phyloP scores from a whole-genome alignment of 352 stramenopile genomes.

The Globisporangium canariense region DNA sequence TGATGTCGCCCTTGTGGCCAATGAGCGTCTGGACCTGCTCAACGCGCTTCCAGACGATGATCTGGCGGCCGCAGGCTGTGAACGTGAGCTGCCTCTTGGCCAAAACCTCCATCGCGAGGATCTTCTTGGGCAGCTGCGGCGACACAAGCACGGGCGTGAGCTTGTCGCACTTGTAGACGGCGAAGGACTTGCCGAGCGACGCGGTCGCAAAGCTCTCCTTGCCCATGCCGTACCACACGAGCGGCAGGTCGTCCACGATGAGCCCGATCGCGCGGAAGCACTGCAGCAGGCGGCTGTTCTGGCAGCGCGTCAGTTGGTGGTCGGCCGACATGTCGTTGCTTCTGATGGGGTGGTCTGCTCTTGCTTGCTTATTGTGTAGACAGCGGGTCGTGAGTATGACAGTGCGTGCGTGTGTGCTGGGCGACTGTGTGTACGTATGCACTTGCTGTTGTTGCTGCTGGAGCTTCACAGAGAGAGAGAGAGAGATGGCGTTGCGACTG shows the following conservation, averaged over 20 bases:
- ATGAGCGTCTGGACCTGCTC: slow-evolving; percentile 47
- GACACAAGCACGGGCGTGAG: slow-evolving; percentile 84
- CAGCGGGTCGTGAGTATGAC: background rate
- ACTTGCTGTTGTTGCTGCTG: background rate
- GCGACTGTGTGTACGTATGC: background rate
- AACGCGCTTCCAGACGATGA: slow-evolving; percentile 74
- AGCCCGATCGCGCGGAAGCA: slow-evolving; percentile 90
- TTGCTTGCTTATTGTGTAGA: background rate
- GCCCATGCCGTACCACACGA: slow-evolving; percentile 85
- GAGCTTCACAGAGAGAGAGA: background rate
- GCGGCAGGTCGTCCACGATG: slow-evolving; percentile 83
- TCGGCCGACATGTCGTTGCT: background rate
- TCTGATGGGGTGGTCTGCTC: background rate
- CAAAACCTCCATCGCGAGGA: slow-evolving; percentile 57
- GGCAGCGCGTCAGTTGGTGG: slow-evolving; percentile 38
- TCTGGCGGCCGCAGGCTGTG: slow-evolving; percentile 64
- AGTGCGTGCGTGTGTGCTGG: background rate
- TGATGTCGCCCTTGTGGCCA: slow-evolving; percentile 57
- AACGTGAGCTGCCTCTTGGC: slow-evolving; percentile 76
- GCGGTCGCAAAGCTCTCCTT: slow-evolving; percentile 86
- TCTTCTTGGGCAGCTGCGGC: slow-evolving; percentile 74
- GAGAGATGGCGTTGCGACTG: background rate
- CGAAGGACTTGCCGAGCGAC: slow-evolving; percentile 89
- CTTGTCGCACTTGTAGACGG: slow-evolving; percentile 90
- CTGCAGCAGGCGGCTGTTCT: slow-evolving; percentile 78